Evolutionary conservation across 768 basidiomycete genomes (phyloP), one percentile per base, ranked within the genome.

Genomic region (Daedaleopsis sinensis): DNA sequence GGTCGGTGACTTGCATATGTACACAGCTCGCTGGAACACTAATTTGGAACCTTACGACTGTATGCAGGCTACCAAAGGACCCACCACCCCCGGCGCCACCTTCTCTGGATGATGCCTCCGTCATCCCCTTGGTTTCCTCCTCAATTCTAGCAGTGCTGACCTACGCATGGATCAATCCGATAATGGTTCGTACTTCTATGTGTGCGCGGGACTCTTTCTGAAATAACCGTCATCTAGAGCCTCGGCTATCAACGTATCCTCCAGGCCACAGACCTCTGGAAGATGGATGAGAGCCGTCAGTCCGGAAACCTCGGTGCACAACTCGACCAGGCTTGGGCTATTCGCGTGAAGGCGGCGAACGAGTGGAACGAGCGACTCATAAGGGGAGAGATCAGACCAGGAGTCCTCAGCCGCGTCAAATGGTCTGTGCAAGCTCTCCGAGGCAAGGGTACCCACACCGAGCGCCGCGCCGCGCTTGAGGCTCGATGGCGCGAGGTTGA

Each of bases 231-330:
- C 46, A n/a, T 27, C 6, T 43, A 85, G 84, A 75, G 78, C 11
- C 75, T 87, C 43, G 89, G 90, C 0, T 91, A 87, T 68, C 87
- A 89, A 68, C 79, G 91, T 35, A 87, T 89, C 1, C 76, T 93
- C 10, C 88, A 89, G 67, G 87, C 87, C 0, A 83, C 87, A 1
- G 91, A 93, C 73, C 73, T 92, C 13, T 91, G 89, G 88, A 84
- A 83, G 68, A 75, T 92, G 62, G 83, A 84, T 58, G 69, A 77
- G 4, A 67, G 78, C 5, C 79, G 81, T 35, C 80, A 86, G 65
- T 76, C 84, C 16, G 80, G 78, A 0, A 61, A 67, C 19, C 76
- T 92, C 32, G 81, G 86, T 2, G 72, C 74, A 12, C 76, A 77
- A 64, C 79, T 93, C 24, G 82, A 90, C 57, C 77, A 72, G 15